Evolutionary conservation across 441 rosid species (phyloP), one percentile per base, ranked within the genome.

Genomic region (Erodium texanum): DNA sequence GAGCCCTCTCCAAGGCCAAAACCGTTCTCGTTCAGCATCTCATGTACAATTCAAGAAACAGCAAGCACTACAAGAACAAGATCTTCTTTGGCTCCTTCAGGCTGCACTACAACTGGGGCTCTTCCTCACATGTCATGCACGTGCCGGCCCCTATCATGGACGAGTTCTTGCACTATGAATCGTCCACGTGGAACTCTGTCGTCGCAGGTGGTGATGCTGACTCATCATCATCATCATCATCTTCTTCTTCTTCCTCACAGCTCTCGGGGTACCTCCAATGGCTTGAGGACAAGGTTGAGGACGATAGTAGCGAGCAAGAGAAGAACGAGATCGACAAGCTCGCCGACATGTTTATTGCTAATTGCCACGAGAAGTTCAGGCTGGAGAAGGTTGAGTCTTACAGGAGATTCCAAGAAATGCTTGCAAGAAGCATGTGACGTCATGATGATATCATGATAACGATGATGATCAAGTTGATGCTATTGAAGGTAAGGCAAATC

Each of bases 381-480:
- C 71, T 93, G 82, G 98, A 93, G 91, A 93, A 93, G 82, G 89
- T 86, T 71, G 97, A 93, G 76, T 93, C 98, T 1, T 79, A 85
- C 50, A 87, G 98, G 82, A 89, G 89, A 80, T 93, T 82, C 65
- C 91, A 87, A 38, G 93, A 87, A 38, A 85, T 81, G 92, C 73
- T 90, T 72, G 86, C 85, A 5, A 83, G 87, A 83, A 84, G 90
- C 78, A 63, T 80, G 72, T 86, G 83, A 82, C 63, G n/a, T n/a
- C n/a, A n/a, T n/a, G n/a, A n/a, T n/a, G n/a, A n/a, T n/a, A n/a
- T n/a, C n/a, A n/a, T n/a, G n/a, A n/a, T n/a, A n/a, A n/a, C n/a
- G n/a, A n/a, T n/a, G n/a, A n/a, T n/a, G n/a, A n/a, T n/a, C n/a
- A n/a, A n/a, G n/a, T n/a, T n/a, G n/a, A n/a, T n/a, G n/a, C n/a